Conservation (phyloP, 1,284 basidiomycete species). For the Trichosporon inkin region DNA sequence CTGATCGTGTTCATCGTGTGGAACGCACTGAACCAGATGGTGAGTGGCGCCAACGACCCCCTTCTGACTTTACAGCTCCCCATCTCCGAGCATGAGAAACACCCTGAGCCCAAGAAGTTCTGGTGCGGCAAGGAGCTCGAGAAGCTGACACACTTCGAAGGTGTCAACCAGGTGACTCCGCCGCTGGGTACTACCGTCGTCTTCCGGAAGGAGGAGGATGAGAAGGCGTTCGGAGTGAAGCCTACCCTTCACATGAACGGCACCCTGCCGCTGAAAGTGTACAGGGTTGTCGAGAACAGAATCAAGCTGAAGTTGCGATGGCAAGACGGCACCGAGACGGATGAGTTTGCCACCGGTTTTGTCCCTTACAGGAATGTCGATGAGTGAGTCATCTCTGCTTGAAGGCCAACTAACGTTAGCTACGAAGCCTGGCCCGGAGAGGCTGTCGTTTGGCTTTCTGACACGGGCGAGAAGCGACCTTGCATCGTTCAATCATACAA, state of each 20-base stretch:
- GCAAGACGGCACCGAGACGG: slow-evolving; percentile 71
- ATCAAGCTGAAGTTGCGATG: slow-evolving; percentile 72
- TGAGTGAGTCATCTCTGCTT: slow-evolving; percentile 34
- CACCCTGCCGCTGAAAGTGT: slow-evolving; percentile 56
- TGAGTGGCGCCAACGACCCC: slow-evolving; percentile 46
- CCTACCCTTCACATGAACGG: slow-evolving; percentile 25
- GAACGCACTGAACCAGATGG: slow-evolving; percentile 83
- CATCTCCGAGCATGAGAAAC: slow-evolving; percentile 56
- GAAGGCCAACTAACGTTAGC: slow-evolving; percentile 9
- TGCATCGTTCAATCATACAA: slow-evolving; percentile 77
- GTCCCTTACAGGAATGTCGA: slow-evolving; percentile 66
- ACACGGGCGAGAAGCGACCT: slow-evolving; percentile 59
- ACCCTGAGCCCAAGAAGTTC: slow-evolving; percentile 66
- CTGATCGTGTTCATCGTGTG: slow-evolving; percentile 76
- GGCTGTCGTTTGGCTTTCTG: slow-evolving; percentile 77
- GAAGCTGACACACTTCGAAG: slow-evolving; percentile 63
- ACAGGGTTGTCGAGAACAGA: slow-evolving; percentile 65
- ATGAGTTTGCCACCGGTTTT: slow-evolving; percentile 62
- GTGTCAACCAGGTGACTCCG: slow-evolving; percentile 31
- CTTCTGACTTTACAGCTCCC: slow-evolving; percentile 57
- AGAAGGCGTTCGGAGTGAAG: slow-evolving; percentile 24
- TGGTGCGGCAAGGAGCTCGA: slow-evolving; percentile 66
- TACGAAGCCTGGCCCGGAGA: slow-evolving; percentile 70
- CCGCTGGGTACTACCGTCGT: slow-evolving; percentile 46
- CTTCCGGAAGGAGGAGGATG: slow-evolving; percentile 28